These are phyloP conservation scores for Aspergillus pseudoviridinutans DNA, from an alignment of 2,329 filamentous ascomycete species.

Conservation along the genomic window DNA sequence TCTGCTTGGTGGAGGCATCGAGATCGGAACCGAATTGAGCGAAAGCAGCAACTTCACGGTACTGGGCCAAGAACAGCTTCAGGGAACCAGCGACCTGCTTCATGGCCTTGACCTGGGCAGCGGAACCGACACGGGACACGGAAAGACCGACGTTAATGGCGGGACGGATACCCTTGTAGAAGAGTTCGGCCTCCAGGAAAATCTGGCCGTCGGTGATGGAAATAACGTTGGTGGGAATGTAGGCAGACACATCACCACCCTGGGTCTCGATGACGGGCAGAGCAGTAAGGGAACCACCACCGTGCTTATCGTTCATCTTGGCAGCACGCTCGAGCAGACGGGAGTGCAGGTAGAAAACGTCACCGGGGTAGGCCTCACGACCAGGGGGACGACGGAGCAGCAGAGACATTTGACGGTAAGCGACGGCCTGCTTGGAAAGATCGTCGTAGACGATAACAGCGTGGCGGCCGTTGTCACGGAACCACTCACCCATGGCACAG, in stretches of 20 bases:
- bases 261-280: slow-evolving; percentile 98
- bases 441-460: slow-evolving; percentile 90
- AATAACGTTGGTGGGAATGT: slow-evolving; percentile 99
- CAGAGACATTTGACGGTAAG: slow-evolving; percentile 98
- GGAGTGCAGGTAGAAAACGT: slow-evolving; percentile 99
- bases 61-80: slow-evolving; percentile 99
- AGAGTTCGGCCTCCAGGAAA: slow-evolving; percentile 98
- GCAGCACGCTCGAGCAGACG: slow-evolving; percentile 98
- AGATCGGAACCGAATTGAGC: slow-evolving; percentile 99
- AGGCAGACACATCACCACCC: slow-evolving; percentile 99
- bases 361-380: slow-evolving; percentile 98
- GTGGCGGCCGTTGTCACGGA: slow-evolving; percentile 83
- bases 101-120: slow-evolving; percentile 99
- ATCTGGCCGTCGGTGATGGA: slow-evolving; percentile 99
- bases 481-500: slow-evolving; percentile 62
- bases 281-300: slow-evolving; percentile 93
- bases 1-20: slow-evolving; percentile 98
- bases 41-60: slow-evolving; percentile 99
- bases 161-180: slow-evolving; percentile 99
- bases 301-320: slow-evolving; percentile 96
- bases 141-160: slow-evolving; percentile 99
- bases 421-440: slow-evolving; percentile 95
- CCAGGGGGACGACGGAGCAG: slow-evolving; percentile 95
- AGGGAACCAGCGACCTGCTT: slow-evolving; percentile 99
- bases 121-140: slow-evolving; percentile 98